Conservation (phyloP, 2,329 filamentous ascomycete genomes). For the Sclerotinia nivalis region DNA sequence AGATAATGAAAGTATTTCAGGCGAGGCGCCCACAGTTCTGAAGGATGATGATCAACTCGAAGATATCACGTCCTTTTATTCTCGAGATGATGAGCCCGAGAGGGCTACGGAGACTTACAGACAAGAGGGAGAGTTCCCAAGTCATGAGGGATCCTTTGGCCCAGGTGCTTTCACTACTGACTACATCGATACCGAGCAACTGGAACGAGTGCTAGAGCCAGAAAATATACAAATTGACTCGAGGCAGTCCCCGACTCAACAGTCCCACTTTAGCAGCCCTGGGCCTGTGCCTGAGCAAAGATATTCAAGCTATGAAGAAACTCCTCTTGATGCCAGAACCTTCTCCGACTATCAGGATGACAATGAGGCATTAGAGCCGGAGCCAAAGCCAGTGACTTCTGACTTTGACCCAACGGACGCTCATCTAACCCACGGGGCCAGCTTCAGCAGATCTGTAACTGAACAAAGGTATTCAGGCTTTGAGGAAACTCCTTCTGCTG, state of each 20-base stretch:
- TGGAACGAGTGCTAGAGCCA: neutral
- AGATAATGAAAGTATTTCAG: neutral
- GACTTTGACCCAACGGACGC: neutral
- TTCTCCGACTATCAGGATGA: neutral
- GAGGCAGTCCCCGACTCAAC: neutral
- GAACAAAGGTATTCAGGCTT: neutral
- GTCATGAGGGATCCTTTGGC: neutral
- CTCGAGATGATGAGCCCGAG: neutral
- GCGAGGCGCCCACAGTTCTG: no score
- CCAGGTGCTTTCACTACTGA: neutral
- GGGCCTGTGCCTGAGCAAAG: neutral
- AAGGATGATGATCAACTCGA: neutral
- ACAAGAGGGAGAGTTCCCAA: neutral
- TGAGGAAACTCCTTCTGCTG: neutral
- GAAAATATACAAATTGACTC: neutral
- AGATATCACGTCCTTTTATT: neutral
- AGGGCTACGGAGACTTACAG: neutral
- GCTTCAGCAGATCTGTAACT: neutral
- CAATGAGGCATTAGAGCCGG: neutral
- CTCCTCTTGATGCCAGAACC: neutral
- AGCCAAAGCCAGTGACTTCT: neutral
- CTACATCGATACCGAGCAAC: neutral
- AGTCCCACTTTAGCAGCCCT: no score
- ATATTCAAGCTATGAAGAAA: neutral
- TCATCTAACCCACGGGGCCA: neutral